A percentile compares a stretch with the other conserved stretches of the same genome.
These are phyloP conservation scores for Esteya vermicola DNA, from an alignment of 2,329 filamentous ascomycete genomes.

Conservation along the genomic window DNA sequence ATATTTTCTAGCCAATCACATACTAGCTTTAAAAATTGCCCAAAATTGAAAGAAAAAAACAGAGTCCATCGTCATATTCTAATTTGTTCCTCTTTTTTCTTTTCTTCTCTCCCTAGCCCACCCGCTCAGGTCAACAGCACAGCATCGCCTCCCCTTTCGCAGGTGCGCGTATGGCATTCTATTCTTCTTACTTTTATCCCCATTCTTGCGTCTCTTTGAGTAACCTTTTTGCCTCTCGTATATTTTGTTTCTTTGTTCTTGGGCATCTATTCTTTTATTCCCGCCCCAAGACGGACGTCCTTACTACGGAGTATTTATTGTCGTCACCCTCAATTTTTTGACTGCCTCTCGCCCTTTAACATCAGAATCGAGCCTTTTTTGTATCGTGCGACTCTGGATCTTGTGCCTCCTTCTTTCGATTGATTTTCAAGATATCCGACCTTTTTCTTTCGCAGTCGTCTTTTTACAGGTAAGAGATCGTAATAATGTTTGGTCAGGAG, in stretches of 20 bases:
- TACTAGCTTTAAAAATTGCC: constrained; percentile 4
- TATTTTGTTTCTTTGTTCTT: background rate
- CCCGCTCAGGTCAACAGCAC: constrained; percentile 18
- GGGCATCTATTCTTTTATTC: background rate
- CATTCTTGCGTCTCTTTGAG: no score
- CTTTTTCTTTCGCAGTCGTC: no score
- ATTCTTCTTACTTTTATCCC: background rate
- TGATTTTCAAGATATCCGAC: no score
- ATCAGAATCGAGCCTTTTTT: no score
- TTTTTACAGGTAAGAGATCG: no score
- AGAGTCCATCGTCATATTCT: constrained; percentile 12
- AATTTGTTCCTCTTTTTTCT: constrained; percentile 6
- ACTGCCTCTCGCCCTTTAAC: no score
- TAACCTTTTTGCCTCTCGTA: background rate
- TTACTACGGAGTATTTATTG: no score
- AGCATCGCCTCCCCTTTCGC: constrained; percentile 18
- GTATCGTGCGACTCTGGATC: background rate
- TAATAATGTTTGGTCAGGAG: no score
- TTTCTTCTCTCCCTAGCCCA: constrained; percentile 9
- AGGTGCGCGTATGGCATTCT: constrained; percentile 24
- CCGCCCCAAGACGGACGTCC: background rate
- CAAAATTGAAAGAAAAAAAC: constrained; percentile 9
- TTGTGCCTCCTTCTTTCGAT: no score
- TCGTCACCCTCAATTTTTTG: no score
- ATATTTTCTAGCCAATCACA: no score